Base-by-base conservation (phyloP, 2,329 filamentous ascomycete genomes). In the Tolypocladium tundrense region DNA sequence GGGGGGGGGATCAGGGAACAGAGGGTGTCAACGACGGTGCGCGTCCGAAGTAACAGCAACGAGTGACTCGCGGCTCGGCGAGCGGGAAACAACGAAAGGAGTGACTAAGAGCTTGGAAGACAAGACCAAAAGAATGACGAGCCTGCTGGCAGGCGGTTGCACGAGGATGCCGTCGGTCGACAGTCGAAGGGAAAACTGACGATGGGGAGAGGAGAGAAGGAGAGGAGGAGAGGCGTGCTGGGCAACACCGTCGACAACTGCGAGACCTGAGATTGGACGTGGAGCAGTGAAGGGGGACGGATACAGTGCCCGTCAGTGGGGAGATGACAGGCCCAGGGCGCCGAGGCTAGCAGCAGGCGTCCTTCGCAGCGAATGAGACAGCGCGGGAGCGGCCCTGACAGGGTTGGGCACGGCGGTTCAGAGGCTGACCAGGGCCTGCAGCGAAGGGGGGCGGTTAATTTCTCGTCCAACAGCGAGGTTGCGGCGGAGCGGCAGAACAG, bases 61-160 rank as follows among this genome's bases (percentile, higher is more conserved):
- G 57, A 59, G 53, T 40, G 59, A 19, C 42, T 56, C 31, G 42
- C 56, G 16, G 31, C 27, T 56, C 6, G 19, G n/a, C 33, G 35
- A 33, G 50, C 21, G 39, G 58, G 43, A 52, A 43, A 41, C 57
- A 59, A 40, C 55, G 56, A 73, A 74, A 75, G 66, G 75, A 79
- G 70, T 69, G 75, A 72, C 69, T 72, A 62, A 62, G 60, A 60
- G 61, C 51, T 58, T 50, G 51, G 58, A 55, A 57, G 40, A 59
- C 54, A 53, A 45, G 66, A 70, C 65, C 68, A 76, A 82, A 82
- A 67, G 80, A 83, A 74, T 77, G 82, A 74, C 77, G 75, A 73
- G 79, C 80, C 81, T 72, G 79, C 78, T 79, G 76, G 77, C 79
- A 80, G 78, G 78, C 78, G 72, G 68, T 61, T 62, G 54, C 50